Evolutionary conservation across 1,284 basidiomycete species (phyloP).

Genomic region (Cryptococcus jaspeensis): DNA sequence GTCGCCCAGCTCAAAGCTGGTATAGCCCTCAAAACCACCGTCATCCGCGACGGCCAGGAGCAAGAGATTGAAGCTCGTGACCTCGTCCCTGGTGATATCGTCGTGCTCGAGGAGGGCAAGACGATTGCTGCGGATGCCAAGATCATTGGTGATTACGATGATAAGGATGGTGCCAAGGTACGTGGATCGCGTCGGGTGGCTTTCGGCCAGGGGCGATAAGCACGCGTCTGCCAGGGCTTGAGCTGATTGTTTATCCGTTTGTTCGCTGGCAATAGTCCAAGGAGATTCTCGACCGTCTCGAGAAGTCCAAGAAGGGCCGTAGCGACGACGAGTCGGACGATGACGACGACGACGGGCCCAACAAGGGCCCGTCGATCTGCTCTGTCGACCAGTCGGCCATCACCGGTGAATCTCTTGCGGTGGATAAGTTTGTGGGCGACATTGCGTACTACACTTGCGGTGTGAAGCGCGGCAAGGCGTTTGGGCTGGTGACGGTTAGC

Average conservation of each 20-base stretch:
- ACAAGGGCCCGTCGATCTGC: conserved; percentile 57
- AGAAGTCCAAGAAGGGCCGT: conserved; percentile 17
- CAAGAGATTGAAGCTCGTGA: conserved; percentile 58
- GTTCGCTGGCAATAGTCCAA: conserved; percentile 16
- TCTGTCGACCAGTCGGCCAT: conserved; percentile 59
- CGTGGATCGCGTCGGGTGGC: conserved; percentile 4
- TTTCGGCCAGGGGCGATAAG: no score
- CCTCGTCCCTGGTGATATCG: conserved; percentile 59
- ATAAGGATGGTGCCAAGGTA: conserved; percentile 51
- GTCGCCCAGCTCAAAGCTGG: conserved; percentile 58
- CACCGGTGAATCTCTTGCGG: conserved; percentile 59
- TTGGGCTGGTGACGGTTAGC: conserved; percentile 54
- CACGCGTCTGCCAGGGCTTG: neutral
- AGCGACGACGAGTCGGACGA: conserved; percentile 8
- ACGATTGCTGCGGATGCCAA: conserved; percentile 59
- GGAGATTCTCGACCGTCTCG: conserved; percentile 20
- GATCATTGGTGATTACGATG: conserved; percentile 55
- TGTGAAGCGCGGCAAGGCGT: conserved; percentile 58
- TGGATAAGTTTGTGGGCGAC: conserved; percentile 60
- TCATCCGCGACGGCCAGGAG: conserved; percentile 56
- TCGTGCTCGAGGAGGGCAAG: conserved; percentile 55
- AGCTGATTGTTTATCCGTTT: neutral
- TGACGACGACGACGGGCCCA: conserved; percentile 35
- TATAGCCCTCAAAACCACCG: conserved; percentile 56
- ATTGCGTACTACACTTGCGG: conserved; percentile 54